Base-by-base conservation (phyloP, 805 yeast genomes). In the Lachancea fermentati region DNA sequence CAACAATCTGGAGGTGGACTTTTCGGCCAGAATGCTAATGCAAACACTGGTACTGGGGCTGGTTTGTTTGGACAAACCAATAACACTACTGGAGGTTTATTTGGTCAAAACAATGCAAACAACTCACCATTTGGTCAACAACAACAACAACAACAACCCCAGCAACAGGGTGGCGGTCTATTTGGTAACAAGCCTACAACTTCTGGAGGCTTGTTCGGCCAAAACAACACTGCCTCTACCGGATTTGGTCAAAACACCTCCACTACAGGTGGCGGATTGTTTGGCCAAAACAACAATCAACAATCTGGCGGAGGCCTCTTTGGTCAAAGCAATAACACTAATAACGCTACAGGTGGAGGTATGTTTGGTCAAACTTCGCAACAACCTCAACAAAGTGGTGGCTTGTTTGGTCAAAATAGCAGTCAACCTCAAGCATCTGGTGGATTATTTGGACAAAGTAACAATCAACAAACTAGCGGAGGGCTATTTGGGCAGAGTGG, bases 331-430 rank as follows among this genome's bases (percentile, higher is more conserved):
- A 62, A 22, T 46, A 58, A 57, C 24, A 37, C 41, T 31, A 55
- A 49, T 46, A 58, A 47, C 46, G 46, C 50, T 9, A 15, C 59
- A 11, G 43, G 45, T 18, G 58, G 55, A 26, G 61, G 67, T 2
- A 51, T 67, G 17, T 67, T 73, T 60, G 75, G 76, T 28, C 51
- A 65, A 39, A 45, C 53, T 9, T 25, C 55, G 48, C 36, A 55
- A 41, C 32, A 58, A 54, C 4, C 34, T 14, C 47, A 47, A 52
- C 38, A 42, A 17, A 25, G 37, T 19, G 64, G 64, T 5, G 58
- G 61, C 1, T 38, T 58, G 28, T 66, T 66, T 45, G 69, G 65
- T 11, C 48, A 48, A 37, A 41, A 43, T 19, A 44, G 38, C 17
- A 22, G 11, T 22, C 26, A 22, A 22, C 9, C 26, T 22, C 26